Evolutionary conservation across 306 rosid species (phyloP).

Genomic region (Ammopiptanthus mongolicus): DNA sequence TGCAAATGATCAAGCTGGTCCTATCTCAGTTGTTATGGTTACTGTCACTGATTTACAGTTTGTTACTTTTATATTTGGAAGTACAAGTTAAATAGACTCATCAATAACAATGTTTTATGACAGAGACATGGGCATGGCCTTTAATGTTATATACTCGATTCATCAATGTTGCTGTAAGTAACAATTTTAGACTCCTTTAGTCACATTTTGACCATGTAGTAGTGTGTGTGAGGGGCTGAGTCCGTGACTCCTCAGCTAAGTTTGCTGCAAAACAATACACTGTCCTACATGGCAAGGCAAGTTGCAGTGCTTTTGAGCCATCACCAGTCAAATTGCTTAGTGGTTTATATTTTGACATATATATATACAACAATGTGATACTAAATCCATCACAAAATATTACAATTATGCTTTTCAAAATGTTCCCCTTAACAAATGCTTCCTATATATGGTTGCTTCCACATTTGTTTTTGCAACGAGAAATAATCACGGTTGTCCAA

Average conservation of each 20-base stretch:
- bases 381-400: constrained; percentile 25
- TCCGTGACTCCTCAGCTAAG: not conserved
- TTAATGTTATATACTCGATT: not conserved
- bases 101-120: not conserved
- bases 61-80: not conserved
- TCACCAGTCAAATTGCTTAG: constrained; percentile 7
- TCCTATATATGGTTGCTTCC: constrained; percentile 25
- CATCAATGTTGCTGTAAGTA: not conserved
- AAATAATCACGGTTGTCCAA: constrained; percentile 51
- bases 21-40: no score
- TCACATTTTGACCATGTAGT: not conserved
- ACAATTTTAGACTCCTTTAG: not conserved
- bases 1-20: no score
- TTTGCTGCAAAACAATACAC: not conserved
- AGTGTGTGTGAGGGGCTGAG: not conserved
- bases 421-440: constrained; percentile 1
- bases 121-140: not conserved
- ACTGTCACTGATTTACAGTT: no score
- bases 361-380: constrained; percentile 11
- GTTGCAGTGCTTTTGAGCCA: not conserved
- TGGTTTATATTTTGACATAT: constrained; percentile 15
- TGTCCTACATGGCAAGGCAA: not conserved
- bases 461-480: constrained; percentile 9
- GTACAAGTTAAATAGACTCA: not conserved
- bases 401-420: constrained; percentile 14